Conservation (phyloP, 768 basidiomycete genomes). For the Lepiota brunneoincarnata region DNA sequence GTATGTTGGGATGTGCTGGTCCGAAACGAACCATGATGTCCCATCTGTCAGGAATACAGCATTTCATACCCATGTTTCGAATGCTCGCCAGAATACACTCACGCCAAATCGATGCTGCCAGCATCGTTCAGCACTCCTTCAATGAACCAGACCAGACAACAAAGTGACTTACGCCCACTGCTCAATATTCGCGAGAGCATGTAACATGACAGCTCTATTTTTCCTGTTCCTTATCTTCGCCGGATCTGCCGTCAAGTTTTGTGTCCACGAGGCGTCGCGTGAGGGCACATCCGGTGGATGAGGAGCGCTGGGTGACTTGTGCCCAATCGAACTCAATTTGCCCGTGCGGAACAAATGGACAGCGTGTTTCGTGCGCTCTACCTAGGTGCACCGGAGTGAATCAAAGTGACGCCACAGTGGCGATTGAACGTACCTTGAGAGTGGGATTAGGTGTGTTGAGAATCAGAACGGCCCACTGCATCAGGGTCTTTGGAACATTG, state of each 20-base stretch:
- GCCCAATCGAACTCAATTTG: constrained; percentile 62
- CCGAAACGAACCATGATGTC: constrained; percentile 83
- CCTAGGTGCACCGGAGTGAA: constrained; percentile 31
- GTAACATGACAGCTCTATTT: constrained; percentile 71
- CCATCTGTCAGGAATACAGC: constrained; percentile 45
- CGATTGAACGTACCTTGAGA: constrained; percentile 10
- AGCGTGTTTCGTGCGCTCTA: constrained; percentile 67
- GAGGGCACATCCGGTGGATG: constrained; percentile 63
- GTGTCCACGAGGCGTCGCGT: constrained; percentile 48
- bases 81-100: constrained; percentile 22
- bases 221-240: constrained; percentile 57
- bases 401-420: not conserved
- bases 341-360: constrained; percentile 70
- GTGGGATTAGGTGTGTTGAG: constrained; percentile 70
- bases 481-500: constrained; percentile 60
- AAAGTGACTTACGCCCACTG: constrained; percentile 74
- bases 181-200: constrained; percentile 82
- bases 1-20: constrained; percentile 53
- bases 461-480: constrained; percentile 78
- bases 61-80: not conserved
- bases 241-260: constrained; percentile 52
- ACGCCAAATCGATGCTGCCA: constrained; percentile 71
- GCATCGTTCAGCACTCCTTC: not conserved
- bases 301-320: constrained; percentile 46
- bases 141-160: not conserved